Evolutionary conservation across 805 yeast genomes (phyloP).

Genomic region (Monosporozyma unispora): DNA sequence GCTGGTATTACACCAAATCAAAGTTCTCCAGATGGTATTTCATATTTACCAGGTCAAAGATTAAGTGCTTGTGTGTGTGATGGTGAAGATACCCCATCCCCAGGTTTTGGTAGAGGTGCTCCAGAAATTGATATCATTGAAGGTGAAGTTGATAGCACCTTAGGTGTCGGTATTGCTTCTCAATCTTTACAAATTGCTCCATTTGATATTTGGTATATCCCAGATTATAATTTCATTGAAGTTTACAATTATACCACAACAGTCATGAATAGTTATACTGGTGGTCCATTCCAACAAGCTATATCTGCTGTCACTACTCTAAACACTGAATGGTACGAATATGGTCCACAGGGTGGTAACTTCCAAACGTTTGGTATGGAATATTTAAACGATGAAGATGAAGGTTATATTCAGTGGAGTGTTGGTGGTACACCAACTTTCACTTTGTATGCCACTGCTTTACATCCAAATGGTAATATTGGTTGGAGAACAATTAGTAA

Average conservation of each 20-base stretch:
- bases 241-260: slow-evolving; percentile 62
- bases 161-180: slow-evolving; percentile 65
- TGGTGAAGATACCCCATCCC: slow-evolving; percentile 80
- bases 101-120: slow-evolving; percentile 85
- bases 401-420: slow-evolving; percentile 79
- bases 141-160: slow-evolving; percentile 58
- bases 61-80: slow-evolving; percentile 70
- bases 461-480: slow-evolving; percentile 86
- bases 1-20: slow-evolving; percentile 94
- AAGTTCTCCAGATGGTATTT: slow-evolving; percentile 81
- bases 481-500: slow-evolving; percentile 73
- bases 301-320: slow-evolving; percentile 73
- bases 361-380: slow-evolving; percentile 76
- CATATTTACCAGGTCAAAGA: slow-evolving; percentile 78
- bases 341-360: slow-evolving; percentile 40
- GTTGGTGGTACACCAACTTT: slow-evolving; percentile 75
- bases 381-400: slow-evolving; percentile 56
- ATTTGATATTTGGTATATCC: slow-evolving; percentile 86
- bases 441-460: slow-evolving; percentile 61
- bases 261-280: slow-evolving; percentile 77
- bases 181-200: slow-evolving; percentile 94
- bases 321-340: slow-evolving; percentile 75
- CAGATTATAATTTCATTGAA: slow-evolving; percentile 75
- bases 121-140: slow-evolving; percentile 92
- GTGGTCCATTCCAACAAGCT: slow-evolving; percentile 93